Base-by-base conservation (phyloP, 1,284 basidiomycete species). In the Ganoderma resinaceum region DNA sequence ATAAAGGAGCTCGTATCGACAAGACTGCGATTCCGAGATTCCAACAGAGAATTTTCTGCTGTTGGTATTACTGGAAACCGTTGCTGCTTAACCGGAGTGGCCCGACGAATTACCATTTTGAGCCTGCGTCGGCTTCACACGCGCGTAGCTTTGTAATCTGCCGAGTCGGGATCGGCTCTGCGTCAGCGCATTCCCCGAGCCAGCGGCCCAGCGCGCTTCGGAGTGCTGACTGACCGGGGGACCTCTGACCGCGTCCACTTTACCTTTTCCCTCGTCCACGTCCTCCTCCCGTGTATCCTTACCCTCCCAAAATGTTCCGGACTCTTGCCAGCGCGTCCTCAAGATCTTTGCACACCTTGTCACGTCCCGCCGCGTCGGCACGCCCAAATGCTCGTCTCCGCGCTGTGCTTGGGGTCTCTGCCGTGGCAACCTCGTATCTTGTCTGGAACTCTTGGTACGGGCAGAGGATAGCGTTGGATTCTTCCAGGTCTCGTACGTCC, bases 361-460 rank as follows among this genome's bases (percentile, higher is more conserved):
- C 78, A 43, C 78, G 67, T 62, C 67, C 70, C 40, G 55, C 73
- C 12, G 63, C 73, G 33, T 67, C 68, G 43, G 65, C 75, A 57
- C 76, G 76, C 38, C 72, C 75, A 20, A 46, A 46, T 20, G 76
- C 67, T 61, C 79, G 81, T 35, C 60, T 82, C 16, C 77, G 79
- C 70, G 68, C 83, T 53, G 80, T 80, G 16, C 73, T 86, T 2
- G 85, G 82, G 46, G 83, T 79, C 64, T 85, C 87, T 58, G 81
- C 81, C 18, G 82, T 82, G 33, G 82, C 83, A 16, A 80, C 82
- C 58, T 80, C 84, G 5, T 87, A 86, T 77, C 68, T 87, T 63
- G 77, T 75, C 55, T 81, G 79, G 79, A 78, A 66, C 65, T 72
- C 80, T 52, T 80, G 81, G 63, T 82, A 82, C 55, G 77, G 75